Evolutionary conservation across 495 filamentous ascomycete genomes (phyloP).

Genomic region (Aspergillus avenaceus): DNA sequence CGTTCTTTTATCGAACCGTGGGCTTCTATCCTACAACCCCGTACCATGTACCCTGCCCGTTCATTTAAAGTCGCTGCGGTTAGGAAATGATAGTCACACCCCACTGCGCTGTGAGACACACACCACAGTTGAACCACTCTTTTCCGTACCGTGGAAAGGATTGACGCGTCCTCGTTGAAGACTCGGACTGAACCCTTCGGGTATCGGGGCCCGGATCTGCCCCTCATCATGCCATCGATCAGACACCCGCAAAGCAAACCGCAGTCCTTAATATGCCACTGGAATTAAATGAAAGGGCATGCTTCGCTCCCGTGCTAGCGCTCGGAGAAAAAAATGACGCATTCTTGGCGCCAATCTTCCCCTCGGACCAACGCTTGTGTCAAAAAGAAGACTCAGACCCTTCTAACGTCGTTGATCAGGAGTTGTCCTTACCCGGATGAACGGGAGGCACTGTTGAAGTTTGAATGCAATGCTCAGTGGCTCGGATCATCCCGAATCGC

Average conservation of each 20-base stretch:
- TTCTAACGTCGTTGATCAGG: not conserved
- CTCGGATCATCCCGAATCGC: constrained; percentile 10
- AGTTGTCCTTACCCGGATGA: not conserved
- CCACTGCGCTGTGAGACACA: not conserved
- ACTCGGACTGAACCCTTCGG: not conserved
- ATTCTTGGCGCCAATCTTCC: constrained; percentile 2
- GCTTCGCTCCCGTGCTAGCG: not conserved
- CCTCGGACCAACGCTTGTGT: not conserved
- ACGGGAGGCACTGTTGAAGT: constrained; percentile 2
- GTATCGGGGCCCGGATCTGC: not conserved
- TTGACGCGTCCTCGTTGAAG: not conserved
- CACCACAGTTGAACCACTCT: not conserved
- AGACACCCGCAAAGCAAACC: not conserved
- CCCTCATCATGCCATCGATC: constrained; percentile 7
- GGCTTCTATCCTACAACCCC: too few species aligned
- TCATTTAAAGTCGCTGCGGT: not conserved
- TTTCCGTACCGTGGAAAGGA: not conserved
- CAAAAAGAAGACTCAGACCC: too few species aligned
- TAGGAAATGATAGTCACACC: not conserved
- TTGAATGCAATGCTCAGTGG: not conserved
- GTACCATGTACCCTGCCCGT: too few species aligned
- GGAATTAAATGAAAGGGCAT: not conserved
- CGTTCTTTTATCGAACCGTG: not conserved
- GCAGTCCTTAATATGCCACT: constrained; percentile 6
- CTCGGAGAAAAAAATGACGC: constrained; percentile 5